phyloP scores from a whole-genome alignment of 1,139 yeast species.

The Diutina neorugosa region DNA sequence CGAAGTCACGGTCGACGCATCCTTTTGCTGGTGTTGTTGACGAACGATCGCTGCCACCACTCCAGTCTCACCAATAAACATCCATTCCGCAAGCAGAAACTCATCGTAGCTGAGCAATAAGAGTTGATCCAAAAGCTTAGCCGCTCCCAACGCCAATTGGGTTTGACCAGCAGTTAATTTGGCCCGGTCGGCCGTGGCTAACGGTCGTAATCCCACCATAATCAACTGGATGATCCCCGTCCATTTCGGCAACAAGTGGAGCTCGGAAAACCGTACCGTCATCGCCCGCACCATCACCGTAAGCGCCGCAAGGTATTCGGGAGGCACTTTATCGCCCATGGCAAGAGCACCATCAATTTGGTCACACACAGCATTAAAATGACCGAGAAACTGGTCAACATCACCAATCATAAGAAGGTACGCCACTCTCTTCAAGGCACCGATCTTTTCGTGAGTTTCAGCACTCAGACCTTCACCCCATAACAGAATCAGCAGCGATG shows the following conservation, averaged over 20 bases:
- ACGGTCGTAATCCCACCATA: conserved; percentile 25
- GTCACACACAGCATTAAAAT: neutral
- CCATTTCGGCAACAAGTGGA: conserved; percentile 65
- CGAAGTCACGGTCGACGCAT: neutral
- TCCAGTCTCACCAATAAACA: conserved; percentile 63
- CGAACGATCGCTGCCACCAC: conserved; percentile 27
- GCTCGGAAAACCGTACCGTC: conserved; percentile 45
- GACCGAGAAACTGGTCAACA: neutral
- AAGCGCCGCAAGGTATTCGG: neutral
- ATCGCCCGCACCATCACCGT: conserved; percentile 46
- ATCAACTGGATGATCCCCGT: conserved; percentile 52
- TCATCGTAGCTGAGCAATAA: conserved; percentile 63
- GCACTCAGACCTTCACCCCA: conserved; percentile 4
- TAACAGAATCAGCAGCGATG: neutral
- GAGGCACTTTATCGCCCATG: neutral
- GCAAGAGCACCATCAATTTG: neutral
- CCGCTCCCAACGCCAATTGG: conserved; percentile 40
- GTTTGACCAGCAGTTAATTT: conserved; percentile 26
- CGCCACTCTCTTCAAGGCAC: neutral
- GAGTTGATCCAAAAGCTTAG: conserved; percentile 69
- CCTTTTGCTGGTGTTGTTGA: neutral
- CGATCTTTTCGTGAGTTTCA: conserved; percentile 1
- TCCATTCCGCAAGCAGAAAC: conserved; percentile 75
- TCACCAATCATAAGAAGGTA: neutral
- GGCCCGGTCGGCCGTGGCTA: conserved; percentile 16